Evolutionary conservation across 257 asterid species (phyloP), one percentile per base, ranked within the genome.

Genomic region (Solanum arcanum): DNA sequence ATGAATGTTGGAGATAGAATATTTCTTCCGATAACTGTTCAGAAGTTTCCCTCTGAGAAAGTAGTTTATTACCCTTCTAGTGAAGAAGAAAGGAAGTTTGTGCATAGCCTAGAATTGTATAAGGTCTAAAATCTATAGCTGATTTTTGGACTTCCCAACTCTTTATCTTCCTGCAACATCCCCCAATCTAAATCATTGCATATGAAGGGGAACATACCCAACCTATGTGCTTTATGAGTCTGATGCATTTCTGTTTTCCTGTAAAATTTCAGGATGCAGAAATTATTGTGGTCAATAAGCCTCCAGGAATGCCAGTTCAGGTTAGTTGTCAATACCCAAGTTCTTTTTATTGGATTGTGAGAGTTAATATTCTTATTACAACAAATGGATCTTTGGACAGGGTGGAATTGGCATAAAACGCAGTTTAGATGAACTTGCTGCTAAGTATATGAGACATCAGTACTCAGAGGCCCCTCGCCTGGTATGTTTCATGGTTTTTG

Each of bases 281-380:
- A 12, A 90, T 95, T 86, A 90, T 97, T 89, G 98, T 89, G 87
- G 87, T 94, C 90, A 97, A 97, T 86, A 97, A 97, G 92, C 99
- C 98, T 1, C 96, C 95, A 66, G 98, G 99, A 90, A 92, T 97
- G 93, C 96, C 99, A 60, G 99, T 97, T 75, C 99, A 97, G 98
- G 98, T 97, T 84, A 69, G 49, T 46, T 88, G n/a, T 83, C 59
- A 81, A 27, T 25, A 16, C 35, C 73, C 6, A 23, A 33, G 56
- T 68, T 59, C 64, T 72, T 85, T 84, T 60, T 85, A 8, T 73
- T 35, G 31, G 83, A 85, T 69, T 89, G 88, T 90, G 83, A 81
- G 70, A 62, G 27, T 52, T 86, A 82, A 6, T 62, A 25, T 72
- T 18, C 73, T 72, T 62, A 16, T 35, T 66, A 88, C 80, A 83